Conservation (phyloP, 1,284 basidiomycete species). For the Tilletia caries region DNA sequence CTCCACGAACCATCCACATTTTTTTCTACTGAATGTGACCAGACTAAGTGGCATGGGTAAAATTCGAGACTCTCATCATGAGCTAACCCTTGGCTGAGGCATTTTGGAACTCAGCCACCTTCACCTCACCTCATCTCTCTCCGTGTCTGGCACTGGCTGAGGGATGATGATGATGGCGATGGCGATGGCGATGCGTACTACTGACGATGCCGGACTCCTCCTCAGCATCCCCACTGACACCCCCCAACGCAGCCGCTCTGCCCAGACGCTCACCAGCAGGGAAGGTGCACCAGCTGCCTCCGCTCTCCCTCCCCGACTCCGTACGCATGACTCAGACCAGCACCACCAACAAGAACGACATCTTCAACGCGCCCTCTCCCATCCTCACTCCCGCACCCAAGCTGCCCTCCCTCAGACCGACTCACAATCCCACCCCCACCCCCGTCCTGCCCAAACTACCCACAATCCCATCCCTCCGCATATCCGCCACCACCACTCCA, state of each 20-base stretch:
- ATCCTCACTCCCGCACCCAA: constrained; percentile 12
- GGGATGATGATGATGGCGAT: no score
- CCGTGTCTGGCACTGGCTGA: no score
- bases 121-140: no score
- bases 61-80: no score
- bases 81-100: no score
- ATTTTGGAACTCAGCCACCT: no score
- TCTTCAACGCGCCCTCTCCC: constrained; percentile 38
- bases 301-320: neutral
- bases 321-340: neutral
- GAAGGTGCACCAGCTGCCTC: neutral
- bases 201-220: neutral
- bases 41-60: no score
- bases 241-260: neutral
- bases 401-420: neutral
- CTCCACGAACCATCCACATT: no score
- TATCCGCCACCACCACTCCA: neutral
- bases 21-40: no score
- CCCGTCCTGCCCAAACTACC: constrained; percentile 27
- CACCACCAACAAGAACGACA: constrained; percentile 34
- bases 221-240: neutral
- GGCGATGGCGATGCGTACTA: no score
- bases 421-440: constrained; percentile 15
- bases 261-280: neutral
- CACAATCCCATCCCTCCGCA: constrained; percentile 17